Base-by-base conservation (phyloP, 176 grass and related monocot species). In the Alloteropsis semialata region DNA sequence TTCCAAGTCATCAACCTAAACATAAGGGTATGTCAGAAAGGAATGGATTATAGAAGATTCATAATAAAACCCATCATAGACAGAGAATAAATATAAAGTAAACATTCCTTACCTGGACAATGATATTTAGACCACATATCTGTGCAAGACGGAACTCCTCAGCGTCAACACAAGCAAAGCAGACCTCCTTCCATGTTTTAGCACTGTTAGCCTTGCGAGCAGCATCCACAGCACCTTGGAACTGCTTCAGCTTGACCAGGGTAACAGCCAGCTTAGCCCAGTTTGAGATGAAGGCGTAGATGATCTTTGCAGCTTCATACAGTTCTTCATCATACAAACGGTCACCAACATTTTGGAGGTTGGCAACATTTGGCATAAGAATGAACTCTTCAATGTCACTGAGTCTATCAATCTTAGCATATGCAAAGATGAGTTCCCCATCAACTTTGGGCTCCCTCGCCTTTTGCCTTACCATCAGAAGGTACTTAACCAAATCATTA, bases 261-360 rank as follows among this genome's bases (percentile, higher is more conserved):
- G 92, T 95, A 27, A 90, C 85, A 86, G 96, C 96, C 69, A 98
- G 74, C 87, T 93, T 95, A 65, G 96, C 96, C 96, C 92, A 98
- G 90, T 98, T 95, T 4, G 96, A 95, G 82, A 98, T 95, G 84
- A 98, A 98, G 22, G 92, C 90, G 65, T 95, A 98, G 28, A 98
- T 98, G 50, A 95, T 98, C 87, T 98, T 98, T 78, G 96, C 96
- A 82, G 96, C 96, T 90, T 93, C 96, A 88, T 93, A 98, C 48
- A 98, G 90, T 76, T 94, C 86, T 88, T 84, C 96, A 86, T 95
- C 96, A 58, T 91, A 98, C 24, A 98, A 71, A 44, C 92, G 88
- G 29, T 98, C 96, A 85, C 96, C 96, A 43, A 98, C 90, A 74
- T 89, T 92, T 93, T 95, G 96, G 43, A 98, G 90, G 86, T 95